Evolutionary conservation across 2,329 filamentous ascomycete genomes (phyloP), one percentile per base, ranked within the genome.

Genomic region (Rutstroemia sp.): DNA sequence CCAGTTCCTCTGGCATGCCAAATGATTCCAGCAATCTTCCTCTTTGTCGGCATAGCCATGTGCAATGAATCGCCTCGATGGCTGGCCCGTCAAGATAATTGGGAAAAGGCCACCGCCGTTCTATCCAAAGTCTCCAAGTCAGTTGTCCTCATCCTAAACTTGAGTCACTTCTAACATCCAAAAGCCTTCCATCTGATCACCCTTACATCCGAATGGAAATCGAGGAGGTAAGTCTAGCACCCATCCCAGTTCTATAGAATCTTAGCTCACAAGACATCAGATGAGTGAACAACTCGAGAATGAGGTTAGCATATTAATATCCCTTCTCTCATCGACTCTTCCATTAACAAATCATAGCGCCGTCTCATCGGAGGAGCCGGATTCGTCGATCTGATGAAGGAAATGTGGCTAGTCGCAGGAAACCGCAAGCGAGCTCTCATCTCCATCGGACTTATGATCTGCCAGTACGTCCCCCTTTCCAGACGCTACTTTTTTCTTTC

Each of bases 371-470:
- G 74, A n/a, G 77, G 77, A 6, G 72, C 76, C 4, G 65, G 68
- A 0, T 72, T 76, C 63, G 57, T 76, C 74, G 72, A 80, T 76
- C 66, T 68, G 8, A 76, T 82, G 64, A 81, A 76, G 63, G 85
- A 87, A 69, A 85, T 86, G 77, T 83, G 78, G 74, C 70, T 75
- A 5, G 77, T 69, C 41, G 57, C 57, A n/a, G 77, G 77, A 1
- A 84, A 88, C 71, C 76, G 85, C 57, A 84, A 84, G 64, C 78
- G 85, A 51, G 81, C 79, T 2, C 69, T 87, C 48, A 78, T 88
- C 56, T 84, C 81, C 30, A 79, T 89, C 75, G 84, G 69, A 14
- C 71, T 77, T 38, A 81, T 77, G 84, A 73, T 87, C 41, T 88
- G 83, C 68, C 54, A 59, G 39, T 30, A 30, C 10, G 27, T 30